Evolutionary conservation across 139 green algal genomes (phyloP).

Genomic region (Chlorella sp.): DNA sequence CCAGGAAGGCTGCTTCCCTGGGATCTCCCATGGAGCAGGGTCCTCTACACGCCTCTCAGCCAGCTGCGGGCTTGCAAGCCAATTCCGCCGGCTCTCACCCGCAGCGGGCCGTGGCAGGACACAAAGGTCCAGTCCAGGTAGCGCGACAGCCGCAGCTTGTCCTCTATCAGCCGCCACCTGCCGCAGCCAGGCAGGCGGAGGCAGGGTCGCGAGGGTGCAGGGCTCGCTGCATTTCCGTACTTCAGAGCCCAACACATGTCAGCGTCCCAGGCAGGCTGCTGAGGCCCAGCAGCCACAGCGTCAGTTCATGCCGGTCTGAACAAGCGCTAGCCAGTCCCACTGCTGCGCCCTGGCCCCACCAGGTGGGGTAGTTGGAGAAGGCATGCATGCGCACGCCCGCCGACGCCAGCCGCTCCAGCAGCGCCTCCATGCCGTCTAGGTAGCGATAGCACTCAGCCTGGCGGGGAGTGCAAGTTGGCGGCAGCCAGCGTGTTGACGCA

Average conservation of each 20-base stretch:
- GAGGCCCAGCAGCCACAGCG: too few species aligned
- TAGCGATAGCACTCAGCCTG: conserved; percentile 75
- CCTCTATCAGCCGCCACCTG: conserved; percentile 74
- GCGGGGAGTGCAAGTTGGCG: not conserved
- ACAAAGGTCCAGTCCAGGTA: conserved; percentile 91
- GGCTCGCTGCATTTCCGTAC: too few species aligned
- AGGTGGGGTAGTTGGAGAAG: conserved; percentile 11
- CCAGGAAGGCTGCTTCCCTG: too few species aligned
- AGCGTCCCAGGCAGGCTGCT: too few species aligned
- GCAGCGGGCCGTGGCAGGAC: conserved; percentile 78
- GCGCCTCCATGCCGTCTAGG: conserved; percentile 81
- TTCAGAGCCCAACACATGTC: too few species aligned
- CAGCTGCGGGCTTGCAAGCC: too few species aligned
- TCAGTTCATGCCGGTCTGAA: too few species aligned
- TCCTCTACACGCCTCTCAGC: too few species aligned
- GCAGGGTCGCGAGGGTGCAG: too few species aligned
- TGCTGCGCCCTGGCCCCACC: not conserved
- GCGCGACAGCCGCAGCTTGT: conserved; percentile 74
- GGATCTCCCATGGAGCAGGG: too few species aligned
- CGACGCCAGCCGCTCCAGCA: conserved; percentile 68
- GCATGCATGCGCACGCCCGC: conserved; percentile 47
- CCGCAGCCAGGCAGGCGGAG: too few species aligned
- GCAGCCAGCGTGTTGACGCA: not conserved
- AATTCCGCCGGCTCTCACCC: conserved; percentile 59
- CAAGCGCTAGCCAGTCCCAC: too few species aligned